phyloP scores from a whole-genome alignment of 2,329 filamentous ascomycete species.

The Cordyceps pruinosa region DNA sequence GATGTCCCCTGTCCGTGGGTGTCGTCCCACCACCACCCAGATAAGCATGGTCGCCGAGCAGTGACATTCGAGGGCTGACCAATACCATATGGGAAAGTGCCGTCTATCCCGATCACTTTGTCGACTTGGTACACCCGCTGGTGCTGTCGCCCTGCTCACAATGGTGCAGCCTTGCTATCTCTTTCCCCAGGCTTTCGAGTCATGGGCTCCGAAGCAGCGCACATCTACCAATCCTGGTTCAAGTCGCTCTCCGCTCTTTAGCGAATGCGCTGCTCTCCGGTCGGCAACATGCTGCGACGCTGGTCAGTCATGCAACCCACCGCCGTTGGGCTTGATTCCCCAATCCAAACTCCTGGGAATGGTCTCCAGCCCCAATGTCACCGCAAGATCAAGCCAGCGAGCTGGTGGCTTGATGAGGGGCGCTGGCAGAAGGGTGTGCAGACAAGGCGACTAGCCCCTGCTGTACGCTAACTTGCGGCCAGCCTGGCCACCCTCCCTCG shows the following conservation, averaged over 20 bases:
- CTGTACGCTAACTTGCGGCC: not conserved
- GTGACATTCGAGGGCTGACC: not conserved
- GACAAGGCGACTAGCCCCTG: slow-evolving; percentile 10
- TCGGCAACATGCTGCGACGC: not conserved
- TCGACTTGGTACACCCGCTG: not conserved
- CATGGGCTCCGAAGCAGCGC: not conserved
- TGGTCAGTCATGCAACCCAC: not conserved
- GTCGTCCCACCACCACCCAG: not conserved
- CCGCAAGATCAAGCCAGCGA: slow-evolving; percentile 11
- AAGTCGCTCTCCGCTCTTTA: not conserved
- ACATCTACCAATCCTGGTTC: not conserved
- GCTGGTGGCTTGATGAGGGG: slow-evolving; percentile 13
- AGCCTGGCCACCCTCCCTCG: not conserved
- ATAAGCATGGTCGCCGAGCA: slow-evolving; percentile 3
- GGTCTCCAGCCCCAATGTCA: slow-evolving; percentile 13
- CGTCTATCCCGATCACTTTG: not conserved
- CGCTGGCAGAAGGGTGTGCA: slow-evolving; percentile 9
- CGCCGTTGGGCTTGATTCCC: slow-evolving; percentile 1
- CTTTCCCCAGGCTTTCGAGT: not conserved
- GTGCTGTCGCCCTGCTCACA: not conserved
- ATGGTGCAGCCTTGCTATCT: not conserved
- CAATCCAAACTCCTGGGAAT: slow-evolving; percentile 11
- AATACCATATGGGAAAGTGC: slow-evolving; percentile 1
- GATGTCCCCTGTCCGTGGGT: not conserved
- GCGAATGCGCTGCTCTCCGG: not conserved